Conservation (phyloP, 1,284 basidiomycete genomes). For the Trichosporon inkin region DNA sequence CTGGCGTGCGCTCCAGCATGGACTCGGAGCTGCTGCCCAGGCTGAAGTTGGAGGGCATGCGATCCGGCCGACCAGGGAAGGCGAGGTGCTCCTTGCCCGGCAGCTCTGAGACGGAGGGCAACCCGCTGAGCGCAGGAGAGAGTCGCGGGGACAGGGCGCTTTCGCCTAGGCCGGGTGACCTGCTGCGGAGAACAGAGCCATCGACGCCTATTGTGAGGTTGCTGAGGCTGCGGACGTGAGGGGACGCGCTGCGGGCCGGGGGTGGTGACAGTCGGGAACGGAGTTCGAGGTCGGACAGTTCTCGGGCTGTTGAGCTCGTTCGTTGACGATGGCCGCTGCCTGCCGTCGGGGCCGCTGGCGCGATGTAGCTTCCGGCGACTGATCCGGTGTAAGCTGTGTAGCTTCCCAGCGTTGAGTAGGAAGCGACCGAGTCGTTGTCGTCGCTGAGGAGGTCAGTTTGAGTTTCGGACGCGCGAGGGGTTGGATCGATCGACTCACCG, state of each 20-base stretch:
- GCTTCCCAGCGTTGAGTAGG: conserved; percentile 18
- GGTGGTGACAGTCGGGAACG: not conserved
- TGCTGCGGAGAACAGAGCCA: not conserved
- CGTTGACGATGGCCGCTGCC: conserved; percentile 2
- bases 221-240: not conserved
- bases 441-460: not conserved
- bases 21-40: not conserved
- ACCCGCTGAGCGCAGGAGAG: not conserved
- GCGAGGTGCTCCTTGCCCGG: not conserved
- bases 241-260: not conserved
- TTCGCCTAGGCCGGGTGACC: conserved; percentile 5
- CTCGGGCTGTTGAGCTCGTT: not conserved
- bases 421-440: conserved; percentile 17
- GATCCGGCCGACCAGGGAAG: not conserved
- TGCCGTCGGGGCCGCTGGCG: not conserved
- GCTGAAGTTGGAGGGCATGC: not conserved
- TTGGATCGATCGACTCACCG: conserved; percentile 8
- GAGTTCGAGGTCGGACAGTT: conserved; percentile 2
- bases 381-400: conserved; percentile 14
- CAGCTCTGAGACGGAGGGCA: conserved; percentile 3
- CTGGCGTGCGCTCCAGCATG: not conserved
- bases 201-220: not conserved
- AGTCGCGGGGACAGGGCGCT: conserved; percentile 2
- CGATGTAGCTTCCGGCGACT: conserved; percentile 4
- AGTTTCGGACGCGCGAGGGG: not conserved